Evolutionary conservation across 768 basidiomycete species (phyloP).

Genomic region (Leccinum fibrillosum): DNA sequence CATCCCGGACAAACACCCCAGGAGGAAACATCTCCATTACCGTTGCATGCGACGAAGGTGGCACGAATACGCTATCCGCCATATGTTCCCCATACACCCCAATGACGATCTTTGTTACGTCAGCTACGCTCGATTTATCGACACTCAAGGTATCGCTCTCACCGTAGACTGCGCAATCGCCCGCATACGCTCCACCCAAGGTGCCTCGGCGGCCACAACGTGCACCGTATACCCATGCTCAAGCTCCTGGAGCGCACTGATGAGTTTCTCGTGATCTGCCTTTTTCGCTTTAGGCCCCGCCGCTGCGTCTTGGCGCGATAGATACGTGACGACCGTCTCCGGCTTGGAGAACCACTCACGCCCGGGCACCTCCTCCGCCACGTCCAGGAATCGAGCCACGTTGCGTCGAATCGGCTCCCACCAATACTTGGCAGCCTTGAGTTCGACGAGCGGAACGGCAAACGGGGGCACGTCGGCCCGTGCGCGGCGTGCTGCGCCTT

Average conservation of each 20-base stretch:
- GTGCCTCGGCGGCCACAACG: slow-evolving; percentile 47
- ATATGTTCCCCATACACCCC: slow-evolving; percentile 60
- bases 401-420: slow-evolving; percentile 57
- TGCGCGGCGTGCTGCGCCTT: slow-evolving; percentile 54
- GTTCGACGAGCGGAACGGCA: slow-evolving; percentile 42
- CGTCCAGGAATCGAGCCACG: slow-evolving; percentile 43
- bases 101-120: slow-evolving; percentile 47
- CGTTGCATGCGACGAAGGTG: slow-evolving; percentile 52
- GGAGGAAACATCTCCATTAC: slow-evolving; percentile 77
- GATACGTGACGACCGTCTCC: slow-evolving; percentile 61
- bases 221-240: slow-evolving; percentile 53
- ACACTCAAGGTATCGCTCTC: slow-evolving; percentile 1
- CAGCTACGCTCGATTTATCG: not conserved
- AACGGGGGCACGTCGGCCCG: slow-evolving; percentile 22
- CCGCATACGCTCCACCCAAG: slow-evolving; percentile 61
- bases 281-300: slow-evolving; percentile 48
- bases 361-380: slow-evolving; percentile 19
- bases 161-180: slow-evolving; percentile 70
- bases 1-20: slow-evolving; percentile 61
- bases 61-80: slow-evolving; percentile 70
- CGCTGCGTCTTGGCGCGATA: slow-evolving; percentile 56
- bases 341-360: slow-evolving; percentile 17
- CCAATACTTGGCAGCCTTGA: slow-evolving; percentile 54
- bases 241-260: slow-evolving; percentile 54
- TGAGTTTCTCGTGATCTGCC: slow-evolving; percentile 58